Conservation (phyloP, 1,284 basidiomycete genomes). For the Ustilago trichophora region DNA sequence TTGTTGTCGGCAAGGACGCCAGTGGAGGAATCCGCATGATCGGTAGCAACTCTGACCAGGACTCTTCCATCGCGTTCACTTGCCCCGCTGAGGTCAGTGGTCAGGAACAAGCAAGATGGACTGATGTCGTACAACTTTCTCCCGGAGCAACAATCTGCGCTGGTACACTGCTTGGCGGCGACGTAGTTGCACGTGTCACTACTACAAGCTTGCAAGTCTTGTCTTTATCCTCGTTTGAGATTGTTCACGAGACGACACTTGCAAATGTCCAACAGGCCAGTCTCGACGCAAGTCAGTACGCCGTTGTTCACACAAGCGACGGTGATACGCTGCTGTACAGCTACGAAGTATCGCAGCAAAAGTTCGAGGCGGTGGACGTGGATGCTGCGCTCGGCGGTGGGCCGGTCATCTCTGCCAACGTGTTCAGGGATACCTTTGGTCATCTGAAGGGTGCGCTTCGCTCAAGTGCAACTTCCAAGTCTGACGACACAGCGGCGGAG, state of each 20-base stretch:
- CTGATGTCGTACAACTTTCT: not conserved
- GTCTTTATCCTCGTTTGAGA: constrained; percentile 8
- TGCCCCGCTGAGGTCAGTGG: not conserved
- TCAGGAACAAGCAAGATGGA: constrained; percentile 1
- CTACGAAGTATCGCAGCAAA: not conserved
- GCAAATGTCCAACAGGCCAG: constrained; percentile 9
- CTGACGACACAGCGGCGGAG: not conserved
- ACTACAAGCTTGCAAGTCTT: constrained; percentile 17
- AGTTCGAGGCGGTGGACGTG: constrained; percentile 15
- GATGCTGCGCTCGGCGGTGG: not conserved
- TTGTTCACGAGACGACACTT: constrained; percentile 14
- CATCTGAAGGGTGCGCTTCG: constrained; percentile 6
- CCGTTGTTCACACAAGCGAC: constrained; percentile 18
- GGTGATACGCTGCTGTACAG: constrained; percentile 14
- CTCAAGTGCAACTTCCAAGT: not conserved
- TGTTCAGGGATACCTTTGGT: constrained; percentile 22
- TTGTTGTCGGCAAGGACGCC: constrained; percentile 9
- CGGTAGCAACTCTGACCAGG: not conserved
- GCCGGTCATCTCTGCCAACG: constrained; percentile 21
- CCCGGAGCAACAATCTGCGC: constrained; percentile 18
- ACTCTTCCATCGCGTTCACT: constrained; percentile 16
- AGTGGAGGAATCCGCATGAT: constrained; percentile 12
- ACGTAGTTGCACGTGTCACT: constrained; percentile 18
- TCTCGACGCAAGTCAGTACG: constrained; percentile 33
- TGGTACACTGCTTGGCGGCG: constrained; percentile 9